Percentiles rank a stretch among this genome's conserved stretches.
These are phyloP conservation scores for Populus hybrid DNA, from an alignment of 441 rosid genomes.

Conservation along the genomic window DNA sequence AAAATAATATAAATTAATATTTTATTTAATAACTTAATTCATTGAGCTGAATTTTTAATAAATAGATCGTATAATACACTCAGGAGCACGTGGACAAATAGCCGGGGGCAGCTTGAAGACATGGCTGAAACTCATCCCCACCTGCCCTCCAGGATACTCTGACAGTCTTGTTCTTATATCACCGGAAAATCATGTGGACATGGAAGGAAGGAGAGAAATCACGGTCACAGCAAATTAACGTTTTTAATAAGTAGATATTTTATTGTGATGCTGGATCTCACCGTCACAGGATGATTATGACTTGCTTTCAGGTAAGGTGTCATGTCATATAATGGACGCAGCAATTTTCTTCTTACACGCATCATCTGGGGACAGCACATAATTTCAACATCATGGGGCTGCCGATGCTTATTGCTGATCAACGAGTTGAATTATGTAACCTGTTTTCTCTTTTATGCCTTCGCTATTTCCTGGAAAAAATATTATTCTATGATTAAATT, in stretches of 20 bases:
- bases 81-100: too few relatives aligned
- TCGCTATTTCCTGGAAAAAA: too few relatives aligned
- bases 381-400: not conserved
- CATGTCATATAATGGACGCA: not conserved
- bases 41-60: too few relatives aligned
- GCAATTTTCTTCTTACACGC: not conserved
- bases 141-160: not conserved
- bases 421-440: not conserved
- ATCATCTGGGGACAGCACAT: not conserved
- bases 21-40: too few relatives aligned
- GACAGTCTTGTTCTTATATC: not conserved
- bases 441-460: not conserved
- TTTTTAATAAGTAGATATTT: not conserved
- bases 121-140: too few relatives aligned
- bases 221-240: too few relatives aligned
- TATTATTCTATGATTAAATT: too few relatives aligned
- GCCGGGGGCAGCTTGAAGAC: too few relatives aligned
- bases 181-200: not conserved
- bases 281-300: not conserved
- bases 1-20: too few relatives aligned
- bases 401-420: not conserved
- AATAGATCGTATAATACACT: too few relatives aligned
- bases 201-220: too few relatives aligned
- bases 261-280: not conserved
- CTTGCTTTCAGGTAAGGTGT: not conserved